Evolutionary conservation across 1,284 basidiomycete species (phyloP).

Genomic region (Microbotryomycetes sp.): DNA sequence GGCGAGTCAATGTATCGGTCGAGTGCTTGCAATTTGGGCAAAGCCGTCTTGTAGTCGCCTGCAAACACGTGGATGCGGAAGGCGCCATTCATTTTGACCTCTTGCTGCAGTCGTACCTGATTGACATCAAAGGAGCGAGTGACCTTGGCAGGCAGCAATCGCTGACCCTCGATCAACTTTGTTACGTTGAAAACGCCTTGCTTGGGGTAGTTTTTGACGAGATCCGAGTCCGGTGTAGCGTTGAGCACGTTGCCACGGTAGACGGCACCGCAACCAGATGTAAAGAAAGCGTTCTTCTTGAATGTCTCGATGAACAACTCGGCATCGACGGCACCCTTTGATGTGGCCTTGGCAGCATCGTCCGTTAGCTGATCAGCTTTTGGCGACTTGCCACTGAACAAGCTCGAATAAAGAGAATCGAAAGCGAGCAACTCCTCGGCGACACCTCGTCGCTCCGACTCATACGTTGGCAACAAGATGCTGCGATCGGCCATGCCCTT

Average conservation of each 20-base stretch:
- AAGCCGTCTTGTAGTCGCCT: slow-evolving; percentile 24
- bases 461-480: slow-evolving; percentile 43
- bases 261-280: slow-evolving; percentile 39
- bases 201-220: slow-evolving; percentile 32
- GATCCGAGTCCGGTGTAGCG: slow-evolving; percentile 32
- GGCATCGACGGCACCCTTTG: slow-evolving; percentile 34
- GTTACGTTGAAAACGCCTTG: slow-evolving; percentile 34
- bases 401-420: slow-evolving; percentile 44
- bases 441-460: slow-evolving; percentile 42
- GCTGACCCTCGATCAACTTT: slow-evolving; percentile 33
- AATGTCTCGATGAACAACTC: slow-evolving; percentile 37
- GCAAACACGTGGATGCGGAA: slow-evolving; percentile 37
- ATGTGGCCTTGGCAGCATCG: slow-evolving; percentile 28
- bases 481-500: slow-evolving; percentile 43
- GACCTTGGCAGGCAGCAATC: slow-evolving; percentile 37
- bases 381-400: slow-evolving; percentile 40
- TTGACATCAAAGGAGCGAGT: slow-evolving; percentile 39
- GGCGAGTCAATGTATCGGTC: slow-evolving; percentile 32
- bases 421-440: slow-evolving; percentile 45
- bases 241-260: slow-evolving; percentile 37
- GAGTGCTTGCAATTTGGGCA: slow-evolving; percentile 25
- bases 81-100: slow-evolving; percentile 40
- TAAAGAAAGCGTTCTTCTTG: slow-evolving; percentile 39
- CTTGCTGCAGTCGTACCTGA: slow-evolving; percentile 39
- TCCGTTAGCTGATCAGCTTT: slow-evolving; percentile 31